Percentiles rank a stretch among this genome's conserved stretches.
These are phyloP conservation scores for Lasiosphaeria miniovina DNA, from an alignment of 495 filamentous ascomycete genomes.

Conservation along the genomic window DNA sequence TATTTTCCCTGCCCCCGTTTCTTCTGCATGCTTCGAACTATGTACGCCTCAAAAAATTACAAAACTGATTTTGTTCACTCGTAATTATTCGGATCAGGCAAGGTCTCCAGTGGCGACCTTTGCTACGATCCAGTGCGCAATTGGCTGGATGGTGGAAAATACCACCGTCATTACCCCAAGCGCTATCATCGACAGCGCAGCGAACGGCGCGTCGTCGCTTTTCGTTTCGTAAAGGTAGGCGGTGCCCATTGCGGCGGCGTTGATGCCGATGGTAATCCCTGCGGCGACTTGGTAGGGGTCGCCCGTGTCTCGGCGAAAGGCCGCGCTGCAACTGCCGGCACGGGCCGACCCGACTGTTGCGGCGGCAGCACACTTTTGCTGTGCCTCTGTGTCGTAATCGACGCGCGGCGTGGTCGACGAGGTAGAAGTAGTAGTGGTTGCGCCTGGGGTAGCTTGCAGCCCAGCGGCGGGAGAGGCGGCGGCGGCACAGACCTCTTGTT, in stretches of 20 bases:
- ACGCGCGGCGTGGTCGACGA: neutral
- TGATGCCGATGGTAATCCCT: slow-evolving; percentile 46
- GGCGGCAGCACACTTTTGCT: neutral
- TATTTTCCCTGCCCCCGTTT: neutral
- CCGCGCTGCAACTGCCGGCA: neutral
- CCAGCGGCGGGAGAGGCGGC: neutral
- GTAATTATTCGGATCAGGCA: too few species aligned
- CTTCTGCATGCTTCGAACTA: neutral
- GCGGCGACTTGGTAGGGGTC: slow-evolving; percentile 37
- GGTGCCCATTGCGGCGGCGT: slow-evolving; percentile 51
- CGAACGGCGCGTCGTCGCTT: slow-evolving; percentile 46
- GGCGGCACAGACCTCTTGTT: neutral
- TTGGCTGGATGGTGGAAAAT: slow-evolving; percentile 35
- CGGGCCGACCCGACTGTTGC: too few species aligned
- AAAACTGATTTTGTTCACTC: too few species aligned
- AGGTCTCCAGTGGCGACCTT: slow-evolving; percentile 10
- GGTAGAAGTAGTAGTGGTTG: slow-evolving; percentile 1
- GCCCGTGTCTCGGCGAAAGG: slow-evolving; percentile 6
- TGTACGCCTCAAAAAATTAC: too few species aligned
- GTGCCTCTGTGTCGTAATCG: slow-evolving; percentile 13
- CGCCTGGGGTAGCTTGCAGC: neutral
- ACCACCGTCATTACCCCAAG: slow-evolving; percentile 48
- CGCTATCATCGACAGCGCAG: slow-evolving; percentile 47
- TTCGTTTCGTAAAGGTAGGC: slow-evolving; percentile 44
- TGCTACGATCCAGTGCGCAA: slow-evolving; percentile 24